Evolutionary conservation across 2,329 filamentous ascomycete species (phyloP), one percentile per base, ranked within the genome.

Genomic region (Diaporthe ampelina): DNA sequence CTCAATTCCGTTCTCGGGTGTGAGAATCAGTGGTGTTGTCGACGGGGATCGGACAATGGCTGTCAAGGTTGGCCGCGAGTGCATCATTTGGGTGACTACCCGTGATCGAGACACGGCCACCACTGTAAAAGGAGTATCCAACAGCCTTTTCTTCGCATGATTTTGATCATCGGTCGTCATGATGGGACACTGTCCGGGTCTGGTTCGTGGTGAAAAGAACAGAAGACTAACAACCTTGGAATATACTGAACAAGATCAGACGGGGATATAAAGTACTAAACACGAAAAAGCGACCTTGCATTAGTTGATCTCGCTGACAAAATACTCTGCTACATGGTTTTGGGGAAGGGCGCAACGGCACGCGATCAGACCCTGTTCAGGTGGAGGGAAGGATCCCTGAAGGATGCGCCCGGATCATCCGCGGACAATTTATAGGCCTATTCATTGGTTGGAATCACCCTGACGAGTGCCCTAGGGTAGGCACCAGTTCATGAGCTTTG

Each of bases 381-480:
- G 19, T 21, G n/a, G n/a, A 24, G 13, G n/a, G n/a, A 15, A 26
- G 50, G 50, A 54, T 48, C 11, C 19, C 8, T 9, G 43, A 48
- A 54, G 9, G n/a, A 54, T 54, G 48, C 48, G 10, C 50, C n/a
- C 50, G 50, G 50, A 54, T 54, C n/a, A 54, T 54, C 50, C 50
- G 26, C 15, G 50, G 50, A 26, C n/a, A 54, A 7, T 54, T 48
- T 17, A 2, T n/a, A 26, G 50, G 10, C 50, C 50, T 1, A 54
- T 10, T 54, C 50, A 54, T 54, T 54, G 50, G 50, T 54, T 8
- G 50, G 15, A 11, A 26, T 17, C 24, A 15, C n/a, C 13, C 35
- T 37, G 11, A 37, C 35, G 35, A 37, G 8, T 11, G 35, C 50
- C 50, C 13, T 54, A 21, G 21, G 10, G 21, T n/a, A 48, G 45